Conservation (phyloP, 2,329 filamentous ascomycete species). For the Chrysoporthe deuterocubensis region DNA sequence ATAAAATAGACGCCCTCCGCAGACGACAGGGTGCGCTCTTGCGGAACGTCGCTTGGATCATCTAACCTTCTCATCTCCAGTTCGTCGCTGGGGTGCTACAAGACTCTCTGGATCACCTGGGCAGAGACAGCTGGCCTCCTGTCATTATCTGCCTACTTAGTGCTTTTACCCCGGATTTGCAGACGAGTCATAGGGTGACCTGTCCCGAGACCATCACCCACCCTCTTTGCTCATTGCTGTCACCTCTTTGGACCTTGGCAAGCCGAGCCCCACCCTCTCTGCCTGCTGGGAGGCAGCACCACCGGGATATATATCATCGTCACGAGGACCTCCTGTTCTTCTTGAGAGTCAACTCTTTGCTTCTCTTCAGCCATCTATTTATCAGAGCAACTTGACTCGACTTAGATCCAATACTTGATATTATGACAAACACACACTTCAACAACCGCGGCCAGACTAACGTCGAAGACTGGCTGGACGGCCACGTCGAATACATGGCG, state of each 20-base stretch:
- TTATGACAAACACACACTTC: conserved; percentile 20
- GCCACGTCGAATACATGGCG: conserved; percentile 26
- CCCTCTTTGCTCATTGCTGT: neutral
- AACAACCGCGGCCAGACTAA: conserved; percentile 12
- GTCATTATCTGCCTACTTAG: neutral
- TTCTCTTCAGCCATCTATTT: neutral
- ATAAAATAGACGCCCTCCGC: neutral
- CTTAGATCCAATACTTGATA: neutral
- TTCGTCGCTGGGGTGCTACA: neutral
- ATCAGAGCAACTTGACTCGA: neutral
- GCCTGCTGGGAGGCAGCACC: neutral
- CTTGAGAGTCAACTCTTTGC: neutral
- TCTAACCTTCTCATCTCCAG: neutral
- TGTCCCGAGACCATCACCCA: neutral
- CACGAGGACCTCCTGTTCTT: neutral
- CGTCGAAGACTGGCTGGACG: conserved; percentile 27
- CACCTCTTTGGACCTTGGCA: conserved; percentile 1
- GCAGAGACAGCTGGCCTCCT: neutral
- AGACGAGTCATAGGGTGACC: conserved; percentile 12
- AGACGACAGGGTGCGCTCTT: neutral
- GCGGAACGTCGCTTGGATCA: neutral
- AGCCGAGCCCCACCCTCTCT: conserved; percentile 5
- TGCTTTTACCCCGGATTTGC: neutral
- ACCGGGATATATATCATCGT: neutral
- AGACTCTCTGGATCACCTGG: neutral